phyloP scores from a whole-genome alignment of 768 basidiomycete genomes.

The Rhodotorula babjevae region DNA sequence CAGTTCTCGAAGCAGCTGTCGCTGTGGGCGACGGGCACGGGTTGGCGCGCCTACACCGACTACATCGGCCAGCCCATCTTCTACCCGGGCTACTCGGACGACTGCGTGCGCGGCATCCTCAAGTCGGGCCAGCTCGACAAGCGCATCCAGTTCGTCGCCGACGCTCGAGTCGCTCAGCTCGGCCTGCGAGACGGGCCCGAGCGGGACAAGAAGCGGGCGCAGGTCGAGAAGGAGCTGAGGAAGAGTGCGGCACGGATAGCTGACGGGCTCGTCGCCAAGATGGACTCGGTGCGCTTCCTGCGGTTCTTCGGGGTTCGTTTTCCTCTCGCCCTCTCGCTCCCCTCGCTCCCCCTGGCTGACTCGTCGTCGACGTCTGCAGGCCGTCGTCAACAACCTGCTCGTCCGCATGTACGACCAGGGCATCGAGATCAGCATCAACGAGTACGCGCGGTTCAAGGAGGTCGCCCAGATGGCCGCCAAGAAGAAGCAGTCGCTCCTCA shows the following conservation, averaged over 20 bases:
- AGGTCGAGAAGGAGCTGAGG: slow-evolving; percentile 10
- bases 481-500: slow-evolving; percentile 39
- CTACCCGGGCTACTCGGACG: slow-evolving; percentile 33
- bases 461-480: slow-evolving; percentile 33
- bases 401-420: slow-evolving; percentile 35
- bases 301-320: slow-evolving; percentile 30
- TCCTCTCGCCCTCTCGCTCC: background rate
- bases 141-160: slow-evolving; percentile 7
- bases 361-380: background rate
- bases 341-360: background rate
- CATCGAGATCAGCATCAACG: slow-evolving; percentile 29
- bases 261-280: slow-evolving; percentile 24
- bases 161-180: background rate
- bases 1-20: slow-evolving; percentile 37
- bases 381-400: slow-evolving; percentile 32
- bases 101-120: slow-evolving; percentile 18
- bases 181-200: background rate
- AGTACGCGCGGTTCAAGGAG: slow-evolving; percentile 34
- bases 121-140: slow-evolving; percentile 5
- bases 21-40: slow-evolving; percentile 27
- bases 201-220: background rate
- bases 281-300: slow-evolving; percentile 31
- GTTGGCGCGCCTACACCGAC: slow-evolving; percentile 35
- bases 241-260: slow-evolving; percentile 7
- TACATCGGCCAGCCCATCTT: slow-evolving; percentile 31